Evolutionary conservation across 2,329 filamentous ascomycete genomes (phyloP).

Genomic region (Colletotrichum nymphaeae): DNA sequence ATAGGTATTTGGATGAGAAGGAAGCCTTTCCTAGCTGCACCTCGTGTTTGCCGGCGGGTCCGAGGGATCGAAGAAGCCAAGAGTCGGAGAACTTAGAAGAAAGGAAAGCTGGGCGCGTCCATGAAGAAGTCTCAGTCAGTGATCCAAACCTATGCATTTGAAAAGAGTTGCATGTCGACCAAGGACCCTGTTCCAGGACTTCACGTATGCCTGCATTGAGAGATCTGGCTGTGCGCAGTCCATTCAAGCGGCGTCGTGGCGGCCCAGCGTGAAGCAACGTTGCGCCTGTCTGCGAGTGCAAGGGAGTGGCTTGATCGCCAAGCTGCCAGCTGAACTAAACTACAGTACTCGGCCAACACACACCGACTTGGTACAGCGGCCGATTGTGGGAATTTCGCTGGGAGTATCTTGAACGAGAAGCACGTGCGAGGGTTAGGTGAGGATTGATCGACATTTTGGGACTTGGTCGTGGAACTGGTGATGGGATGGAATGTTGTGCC

Average conservation of each 20-base stretch:
- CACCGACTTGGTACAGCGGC: background rate
- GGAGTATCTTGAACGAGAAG: background rate
- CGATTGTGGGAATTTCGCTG: background rate
- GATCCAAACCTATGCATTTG: background rate
- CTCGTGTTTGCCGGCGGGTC: constrained; percentile 13
- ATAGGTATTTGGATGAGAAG: background rate
- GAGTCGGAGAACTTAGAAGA: background rate
- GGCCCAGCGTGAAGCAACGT: constrained; percentile 1
- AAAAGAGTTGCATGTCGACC: too few relatives aligned
- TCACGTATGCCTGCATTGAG: too few relatives aligned
- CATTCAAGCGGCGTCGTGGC: too few relatives aligned
- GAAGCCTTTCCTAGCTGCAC: background rate
- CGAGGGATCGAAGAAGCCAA: background rate
- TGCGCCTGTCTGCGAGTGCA: constrained; percentile 3
- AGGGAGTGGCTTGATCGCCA: constrained; percentile 16
- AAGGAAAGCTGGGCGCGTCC: background rate
- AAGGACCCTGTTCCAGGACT: too few relatives aligned
- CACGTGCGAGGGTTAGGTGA: background rate
- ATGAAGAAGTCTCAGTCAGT: background rate
- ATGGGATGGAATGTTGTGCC: background rate
- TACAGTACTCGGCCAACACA: background rate
- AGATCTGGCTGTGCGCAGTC: too few relatives aligned
- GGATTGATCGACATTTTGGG: background rate
- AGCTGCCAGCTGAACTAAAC: constrained; percentile 17
- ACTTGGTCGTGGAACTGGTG: background rate